Evolutionary conservation across 495 filamentous ascomycete genomes (phyloP), one percentile per base, ranked within the genome.

Genomic region (Penicillium paradoxum): DNA sequence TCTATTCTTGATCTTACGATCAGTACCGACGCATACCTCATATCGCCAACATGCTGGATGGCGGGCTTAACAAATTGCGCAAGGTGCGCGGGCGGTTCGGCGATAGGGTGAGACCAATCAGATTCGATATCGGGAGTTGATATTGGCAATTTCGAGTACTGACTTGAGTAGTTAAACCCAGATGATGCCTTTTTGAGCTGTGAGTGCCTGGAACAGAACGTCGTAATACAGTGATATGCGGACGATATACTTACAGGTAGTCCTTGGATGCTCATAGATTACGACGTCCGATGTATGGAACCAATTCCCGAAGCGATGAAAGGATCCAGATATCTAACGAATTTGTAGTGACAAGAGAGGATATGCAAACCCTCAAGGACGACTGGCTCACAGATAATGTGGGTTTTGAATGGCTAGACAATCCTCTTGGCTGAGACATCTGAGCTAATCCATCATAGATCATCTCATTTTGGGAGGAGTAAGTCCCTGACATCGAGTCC

Each of bases 301-400:
- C 14, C 19, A 6, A 44, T 13, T 13, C 22, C 24, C 36, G 24
- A 42, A 9, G 39, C 18, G 29, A 43, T 17, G 1, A 7, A n/a
- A 21, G 24, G 14, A 4, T 30, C 22, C 6, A 49, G 39, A 24
- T 13, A 18, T 42, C 60, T 67, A 22, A 68, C 58, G 34, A 44
- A 3, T 8, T 44, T 25, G 27, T 55, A 89, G 87, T 91, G 60
- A 91, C 85, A 46, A 78, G 81, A 64, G 89, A 92, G 63, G 93
- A 98, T 69, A 80, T 97, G 55, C 85, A 87, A 67, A 84, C 84
- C 25, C 78, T 98, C 41, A 92, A 88, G 73, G 76, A 88, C 66
- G 95, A 97, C 74, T 98, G 93, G 93, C 76, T 98, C 43, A 97
- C 92, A n/a, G 93, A 98, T 68, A 96, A 96, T 74, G 91, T 95